These are phyloP conservation scores for Neurospora cerealis DNA, from an alignment of 495 filamentous ascomycete genomes.

Conservation along the genomic window DNA sequence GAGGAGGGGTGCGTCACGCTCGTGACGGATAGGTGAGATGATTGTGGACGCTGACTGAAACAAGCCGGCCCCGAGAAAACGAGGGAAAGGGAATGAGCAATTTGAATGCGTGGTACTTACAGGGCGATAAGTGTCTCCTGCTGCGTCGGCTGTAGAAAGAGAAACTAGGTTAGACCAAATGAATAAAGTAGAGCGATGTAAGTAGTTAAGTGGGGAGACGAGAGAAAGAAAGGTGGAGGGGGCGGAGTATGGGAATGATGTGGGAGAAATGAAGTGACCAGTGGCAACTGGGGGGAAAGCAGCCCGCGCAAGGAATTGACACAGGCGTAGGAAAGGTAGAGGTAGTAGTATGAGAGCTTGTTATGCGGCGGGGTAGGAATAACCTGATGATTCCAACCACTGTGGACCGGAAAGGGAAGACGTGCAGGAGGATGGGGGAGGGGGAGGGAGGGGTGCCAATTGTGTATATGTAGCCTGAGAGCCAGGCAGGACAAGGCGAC, in stretches of 20 bases:
- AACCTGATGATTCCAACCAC: constrained; percentile 14
- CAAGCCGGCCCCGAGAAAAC: background rate
- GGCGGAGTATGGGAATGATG: constrained; percentile 9
- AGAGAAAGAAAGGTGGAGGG: constrained; percentile 1
- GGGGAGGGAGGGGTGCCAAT: constrained; percentile 20
- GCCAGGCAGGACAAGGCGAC: constrained; percentile 22
- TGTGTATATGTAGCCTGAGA: constrained; percentile 13
- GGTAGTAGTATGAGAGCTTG: constrained; percentile 2
- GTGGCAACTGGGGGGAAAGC: constrained; percentile 23
- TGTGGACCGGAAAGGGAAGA: constrained; percentile 31
- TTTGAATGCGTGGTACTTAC: constrained; percentile 26
- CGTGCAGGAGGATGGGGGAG: constrained; percentile 26
- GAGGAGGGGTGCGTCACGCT: background rate
- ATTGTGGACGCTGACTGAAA: background rate
- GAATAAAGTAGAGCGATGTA: constrained; percentile 12
- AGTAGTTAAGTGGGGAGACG: constrained; percentile 10
- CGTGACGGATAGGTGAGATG: background rate
- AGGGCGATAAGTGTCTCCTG: constrained; percentile 41
- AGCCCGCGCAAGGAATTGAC: background rate
- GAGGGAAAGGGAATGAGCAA: background rate
- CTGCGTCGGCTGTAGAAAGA: constrained; percentile 33
- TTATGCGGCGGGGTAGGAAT: constrained; percentile 21
- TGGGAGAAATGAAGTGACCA: constrained; percentile 8
- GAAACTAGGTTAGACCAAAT: constrained; percentile 28
- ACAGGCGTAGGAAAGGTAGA: background rate